A percentile compares a stretch with the other conserved stretches of the same genome.
Conservation (phyloP, 805 yeast species). For the Cyberlindnera galapagoensis region DNA sequence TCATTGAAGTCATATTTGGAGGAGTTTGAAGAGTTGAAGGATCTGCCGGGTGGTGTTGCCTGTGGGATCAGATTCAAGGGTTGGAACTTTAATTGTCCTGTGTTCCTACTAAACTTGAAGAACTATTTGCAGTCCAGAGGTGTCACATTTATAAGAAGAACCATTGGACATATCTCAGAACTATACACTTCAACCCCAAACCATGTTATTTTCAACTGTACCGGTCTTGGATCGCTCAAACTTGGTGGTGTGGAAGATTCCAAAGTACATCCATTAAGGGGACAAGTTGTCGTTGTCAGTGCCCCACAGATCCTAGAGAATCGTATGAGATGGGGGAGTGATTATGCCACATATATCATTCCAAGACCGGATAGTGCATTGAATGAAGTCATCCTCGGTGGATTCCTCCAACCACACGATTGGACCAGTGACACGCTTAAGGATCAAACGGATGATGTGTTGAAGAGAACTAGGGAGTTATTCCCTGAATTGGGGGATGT, state of each 20-base stretch:
- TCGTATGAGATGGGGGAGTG: conserved; percentile 52
- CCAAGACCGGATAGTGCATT: conserved; percentile 62
- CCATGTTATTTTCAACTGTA: conserved; percentile 60
- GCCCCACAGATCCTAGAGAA: conserved; percentile 66
- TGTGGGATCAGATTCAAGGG: conserved; percentile 51
- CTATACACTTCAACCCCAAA: conserved; percentile 32
- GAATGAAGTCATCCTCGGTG: conserved; percentile 72
- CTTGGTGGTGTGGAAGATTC: conserved; percentile 63
- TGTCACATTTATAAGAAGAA: conserved; percentile 42
- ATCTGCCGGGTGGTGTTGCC: conserved; percentile 44
- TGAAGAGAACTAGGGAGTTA: conserved; percentile 48
- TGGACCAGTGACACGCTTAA: conserved; percentile 56
- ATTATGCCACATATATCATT: conserved; percentile 60
- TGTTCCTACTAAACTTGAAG: conserved; percentile 43
- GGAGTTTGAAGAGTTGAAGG: conserved; percentile 30
- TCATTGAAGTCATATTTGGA: conserved; percentile 44
- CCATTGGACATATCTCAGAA: conserved; percentile 48
- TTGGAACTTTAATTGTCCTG: conserved; percentile 71
- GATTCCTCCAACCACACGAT: conserved; percentile 58
- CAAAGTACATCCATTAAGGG: conserved; percentile 65
- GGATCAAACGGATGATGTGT: conserved; percentile 53
- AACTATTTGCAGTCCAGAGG: conserved; percentile 40
- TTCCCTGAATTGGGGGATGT: conserved; percentile 43
- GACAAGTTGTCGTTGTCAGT: conserved; percentile 68
- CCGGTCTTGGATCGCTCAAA: conserved; percentile 63